Base-by-base conservation (phyloP, 495 filamentous ascomycete species). In the Lasiosphaeria miniovina region DNA sequence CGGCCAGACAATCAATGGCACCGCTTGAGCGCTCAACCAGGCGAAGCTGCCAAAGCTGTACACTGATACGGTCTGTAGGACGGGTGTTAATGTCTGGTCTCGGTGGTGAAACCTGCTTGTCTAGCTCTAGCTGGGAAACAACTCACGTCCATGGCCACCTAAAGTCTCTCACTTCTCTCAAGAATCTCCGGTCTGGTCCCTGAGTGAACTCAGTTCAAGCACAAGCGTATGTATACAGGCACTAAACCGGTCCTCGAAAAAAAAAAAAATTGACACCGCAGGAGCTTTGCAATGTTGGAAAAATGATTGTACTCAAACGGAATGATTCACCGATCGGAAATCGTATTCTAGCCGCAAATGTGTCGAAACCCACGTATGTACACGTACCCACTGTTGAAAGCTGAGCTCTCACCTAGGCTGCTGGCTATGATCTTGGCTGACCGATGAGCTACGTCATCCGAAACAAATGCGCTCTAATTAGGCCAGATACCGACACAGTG, bases 11-110 rank as follows among this genome's bases (percentile, higher is more conserved):
- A 90, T 80, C 43, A 93, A 75, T 0, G 87, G 79, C 4, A 86
- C 11, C 41, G 88, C 83, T 74, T 94, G 88, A 11, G 89, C 64
- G 17, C 79, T 65, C 50, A 90, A 80, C 88, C 87, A 91, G 62
- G 74, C 82, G 6, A 85, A 75, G 31, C 87, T 86, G 24, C 81
- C 78, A 69, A 87, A 86, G 54, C 80, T 85, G 75, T 90, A 90
- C 15, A 74, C 66, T 62, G 86, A 82, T 68, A 88, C 85, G 61
- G 85, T 84, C 85, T 90, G 57, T 6, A 38, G 40, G 14, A n/a
- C 14, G 51, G 14, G 24, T 34, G 45, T 59, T 51, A 59, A 36
- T 11, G 41, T 34, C 12, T 4, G 40, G 52, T 52, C 33, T 35
- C 11, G 2, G 51, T 53, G 36, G 8, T 5, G 7, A 4, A 5